Percentiles rank a stretch among this genome's conserved stretches.
phyloP scores from a whole-genome alignment of 352 stramenopile species.

The Phytophthora cryptogea region DNA sequence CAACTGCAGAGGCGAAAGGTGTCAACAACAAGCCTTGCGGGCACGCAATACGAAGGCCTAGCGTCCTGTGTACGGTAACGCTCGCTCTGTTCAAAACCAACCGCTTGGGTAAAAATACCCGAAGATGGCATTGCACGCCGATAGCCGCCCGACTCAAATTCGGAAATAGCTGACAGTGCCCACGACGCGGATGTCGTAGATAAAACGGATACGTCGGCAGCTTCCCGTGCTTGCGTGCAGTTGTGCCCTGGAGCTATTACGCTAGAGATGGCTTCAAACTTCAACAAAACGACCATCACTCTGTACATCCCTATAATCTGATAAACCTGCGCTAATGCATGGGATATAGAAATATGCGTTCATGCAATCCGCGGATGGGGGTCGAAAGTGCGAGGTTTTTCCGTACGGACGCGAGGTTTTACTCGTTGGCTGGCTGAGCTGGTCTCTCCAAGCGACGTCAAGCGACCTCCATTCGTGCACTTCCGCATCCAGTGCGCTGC shows the following conservation, averaged over 20 bases:
- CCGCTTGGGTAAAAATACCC: conserved; percentile 24
- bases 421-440: conserved; percentile 41
- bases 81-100: conserved; percentile 20
- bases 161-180: conserved; percentile 1
- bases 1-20: not conserved
- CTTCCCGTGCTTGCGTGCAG: not conserved
- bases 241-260: not conserved
- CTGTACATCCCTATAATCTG: not conserved
- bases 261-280: conserved; percentile 4
- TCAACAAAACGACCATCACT: conserved; percentile 36
- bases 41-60: not conserved
- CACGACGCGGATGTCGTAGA: not conserved
- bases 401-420: conserved; percentile 25
- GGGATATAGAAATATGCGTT: not conserved
- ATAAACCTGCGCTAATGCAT: not conserved
- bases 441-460: conserved; percentile 19
- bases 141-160: conserved; percentile 5
- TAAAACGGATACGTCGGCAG: not conserved
- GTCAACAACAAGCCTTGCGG: conserved; percentile 7
- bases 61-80: not conserved
- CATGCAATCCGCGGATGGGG: conserved; percentile 6
- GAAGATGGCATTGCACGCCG: not conserved
- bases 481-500: conserved; percentile 26
- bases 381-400: conserved; percentile 21
- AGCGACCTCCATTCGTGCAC: conserved; percentile 38